Evolutionary conservation across 139 green algal genomes (phyloP).

Genomic region (Tetraselmis chui): DNA sequence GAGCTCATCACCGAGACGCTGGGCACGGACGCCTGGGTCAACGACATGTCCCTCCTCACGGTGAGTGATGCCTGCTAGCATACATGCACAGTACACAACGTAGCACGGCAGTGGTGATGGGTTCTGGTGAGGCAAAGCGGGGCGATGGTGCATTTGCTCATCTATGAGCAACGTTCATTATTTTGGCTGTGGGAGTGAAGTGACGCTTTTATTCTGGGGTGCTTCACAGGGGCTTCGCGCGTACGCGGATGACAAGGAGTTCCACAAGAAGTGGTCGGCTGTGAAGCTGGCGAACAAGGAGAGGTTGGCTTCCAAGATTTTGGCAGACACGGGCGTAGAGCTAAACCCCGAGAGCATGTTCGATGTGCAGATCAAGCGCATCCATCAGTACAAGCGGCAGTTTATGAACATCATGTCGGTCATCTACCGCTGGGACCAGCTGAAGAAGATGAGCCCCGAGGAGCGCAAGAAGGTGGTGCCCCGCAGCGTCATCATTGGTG

Average conservation of each 20-base stretch:
- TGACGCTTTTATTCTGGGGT: slow-evolving; percentile 9
- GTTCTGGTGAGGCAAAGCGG: too few species aligned
- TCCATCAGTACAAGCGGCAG: slow-evolving; percentile 99
- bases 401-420: slow-evolving; percentile 85
- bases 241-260: slow-evolving; percentile 66
- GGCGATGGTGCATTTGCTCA: too few species aligned
- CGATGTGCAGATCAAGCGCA: slow-evolving; percentile 97
- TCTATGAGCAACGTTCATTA: background rate
- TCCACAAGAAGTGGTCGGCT: slow-evolving; percentile 75
- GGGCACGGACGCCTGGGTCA: slow-evolving; percentile 63
- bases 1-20: slow-evolving; percentile 61
- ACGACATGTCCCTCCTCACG: slow-evolving; percentile 43
- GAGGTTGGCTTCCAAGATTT: slow-evolving; percentile 62
- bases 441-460: slow-evolving; percentile 81
- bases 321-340: slow-evolving; percentile 57
- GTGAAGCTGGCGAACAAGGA: slow-evolving; percentile 85
- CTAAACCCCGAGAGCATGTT: slow-evolving; percentile 74
- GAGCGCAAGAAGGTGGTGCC: slow-evolving; percentile 70
- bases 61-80: background rate
- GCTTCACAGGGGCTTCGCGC: slow-evolving; percentile 49
- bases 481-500: slow-evolving; percentile 73
- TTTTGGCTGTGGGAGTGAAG: background rate
- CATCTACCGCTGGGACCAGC: slow-evolving; percentile 82
- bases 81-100: too few species aligned
- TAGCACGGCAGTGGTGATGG: too few species aligned